Evolutionary conservation across 805 yeast genomes (phyloP), one percentile per base, ranked within the genome.

Genomic region (Priceomyces castillae): DNA sequence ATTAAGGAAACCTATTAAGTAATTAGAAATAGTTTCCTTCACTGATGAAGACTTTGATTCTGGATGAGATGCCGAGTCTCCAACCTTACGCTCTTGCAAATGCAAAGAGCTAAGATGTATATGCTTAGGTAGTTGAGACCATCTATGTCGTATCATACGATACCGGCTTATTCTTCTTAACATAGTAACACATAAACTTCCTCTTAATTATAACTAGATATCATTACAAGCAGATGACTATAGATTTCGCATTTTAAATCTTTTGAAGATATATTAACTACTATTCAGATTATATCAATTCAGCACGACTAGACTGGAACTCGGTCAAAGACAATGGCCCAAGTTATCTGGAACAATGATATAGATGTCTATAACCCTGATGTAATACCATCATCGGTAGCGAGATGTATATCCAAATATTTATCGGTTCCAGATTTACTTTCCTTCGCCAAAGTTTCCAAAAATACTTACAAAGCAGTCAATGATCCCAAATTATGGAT

Each of bases 281-380:
- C 6, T 23, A 23, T 23, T 23, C 26, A 23, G 15, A 28, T 4
- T 4, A n/a, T 5, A 4, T 31, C 20, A 30, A 7, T 7, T 30
- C 34, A 6, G 17, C 12, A n/a, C n/a, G 15, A 11, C 5, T n/a
- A 11, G 7, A 5, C 10, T 28, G 4, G 31, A 28, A 28, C 10
- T 28, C 5, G n/a, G 15, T 28, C 15, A n/a, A 28, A 28, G n/a
- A 28, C 12, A 28, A 70, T 71, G 76, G 68, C 76, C 12, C 72
- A 66, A 46, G 74, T 71, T 42, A 58, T 71, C 44, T 71, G 76
- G 76, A 71, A 71, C 52, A 50, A 71, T 15, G 76, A 71, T 53
- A 71, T 71, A 30, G 75, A 71, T 47, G 75, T 70, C 18, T 71
- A 71, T 46, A 64, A 71, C 45, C 55, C 57, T n/a, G 52, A 56